Evolutionary conservation across 495 filamentous ascomycete genomes (phyloP).

Genomic region (Tuber microsphaerosporum): DNA sequence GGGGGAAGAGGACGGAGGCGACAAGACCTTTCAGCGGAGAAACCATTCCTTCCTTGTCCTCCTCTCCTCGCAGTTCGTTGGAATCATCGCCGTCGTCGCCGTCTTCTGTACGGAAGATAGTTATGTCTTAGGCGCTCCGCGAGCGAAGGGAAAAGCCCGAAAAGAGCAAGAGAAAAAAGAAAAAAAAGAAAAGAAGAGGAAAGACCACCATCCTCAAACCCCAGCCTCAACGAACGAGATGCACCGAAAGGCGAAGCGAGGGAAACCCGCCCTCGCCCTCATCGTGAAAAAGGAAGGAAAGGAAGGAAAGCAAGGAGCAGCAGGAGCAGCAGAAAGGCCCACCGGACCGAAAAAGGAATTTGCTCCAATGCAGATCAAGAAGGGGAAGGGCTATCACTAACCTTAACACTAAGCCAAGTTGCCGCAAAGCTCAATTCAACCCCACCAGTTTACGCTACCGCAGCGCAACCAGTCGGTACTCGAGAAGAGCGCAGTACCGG

Average conservation of each 20-base stretch:
- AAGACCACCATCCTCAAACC: not conserved
- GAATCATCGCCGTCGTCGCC: not conserved
- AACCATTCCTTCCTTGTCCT: conserved; percentile 25
- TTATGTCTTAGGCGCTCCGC: not conserved
- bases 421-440: not conserved
- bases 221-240: not conserved
- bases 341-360: conserved; percentile 23
- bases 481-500: not conserved
- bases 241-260: not conserved
- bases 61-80: conserved; percentile 21
- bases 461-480: not conserved
- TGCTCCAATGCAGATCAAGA: not conserved
- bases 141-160: not conserved
- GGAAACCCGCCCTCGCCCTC: conserved; percentile 13
- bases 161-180: not conserved
- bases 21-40: conserved; percentile 16
- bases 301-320: too few species aligned
- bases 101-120: not conserved
- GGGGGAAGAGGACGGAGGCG: not conserved
- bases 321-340: not conserved
- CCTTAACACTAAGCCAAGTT: not conserved
- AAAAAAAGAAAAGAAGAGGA: not conserved
- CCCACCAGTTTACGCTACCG: not conserved
- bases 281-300: conserved; percentile 26
- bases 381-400: conserved; percentile 5